Conservation (phyloP, 495 filamentous ascomycete species). For the Trichoderma erinaceum region DNA sequence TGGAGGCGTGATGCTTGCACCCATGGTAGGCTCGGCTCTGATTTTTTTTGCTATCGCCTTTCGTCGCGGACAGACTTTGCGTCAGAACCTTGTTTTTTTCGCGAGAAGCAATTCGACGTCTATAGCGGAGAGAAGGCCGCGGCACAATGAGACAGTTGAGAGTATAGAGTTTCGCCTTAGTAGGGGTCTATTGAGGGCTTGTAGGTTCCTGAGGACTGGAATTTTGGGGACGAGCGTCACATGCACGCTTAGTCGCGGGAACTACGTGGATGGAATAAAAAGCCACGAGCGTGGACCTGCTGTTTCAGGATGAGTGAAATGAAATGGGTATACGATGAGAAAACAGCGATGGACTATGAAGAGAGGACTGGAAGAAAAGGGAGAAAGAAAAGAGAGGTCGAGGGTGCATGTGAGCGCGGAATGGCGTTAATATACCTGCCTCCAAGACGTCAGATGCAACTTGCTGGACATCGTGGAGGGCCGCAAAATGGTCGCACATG, state of each 20-base stretch:
- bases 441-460: neutral
- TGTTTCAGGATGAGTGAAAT: neutral
- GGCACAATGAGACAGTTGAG: too few relatives aligned
- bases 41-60: neutral
- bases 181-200: neutral
- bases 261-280: neutral
- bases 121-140: neutral
- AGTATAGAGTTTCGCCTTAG: neutral
- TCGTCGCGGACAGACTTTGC: neutral
- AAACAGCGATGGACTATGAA: neutral
- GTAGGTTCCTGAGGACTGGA: constrained; percentile 6
- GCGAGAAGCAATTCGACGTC: neutral
- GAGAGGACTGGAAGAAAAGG: neutral
- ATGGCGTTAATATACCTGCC: neutral
- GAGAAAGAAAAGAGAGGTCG: neutral
- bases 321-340: neutral
- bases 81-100: neutral
- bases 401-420: neutral
- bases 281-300: neutral
- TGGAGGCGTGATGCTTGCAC: neutral
- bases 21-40: neutral
- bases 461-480: neutral
- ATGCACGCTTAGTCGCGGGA: neutral
- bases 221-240: constrained; percentile 6
- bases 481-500: neutral